Percentiles rank a stretch among this genome's conserved stretches.
Evolutionary conservation across 257 asterid species (phyloP).

Genomic region (Paraleonurus japonicus): DNA sequence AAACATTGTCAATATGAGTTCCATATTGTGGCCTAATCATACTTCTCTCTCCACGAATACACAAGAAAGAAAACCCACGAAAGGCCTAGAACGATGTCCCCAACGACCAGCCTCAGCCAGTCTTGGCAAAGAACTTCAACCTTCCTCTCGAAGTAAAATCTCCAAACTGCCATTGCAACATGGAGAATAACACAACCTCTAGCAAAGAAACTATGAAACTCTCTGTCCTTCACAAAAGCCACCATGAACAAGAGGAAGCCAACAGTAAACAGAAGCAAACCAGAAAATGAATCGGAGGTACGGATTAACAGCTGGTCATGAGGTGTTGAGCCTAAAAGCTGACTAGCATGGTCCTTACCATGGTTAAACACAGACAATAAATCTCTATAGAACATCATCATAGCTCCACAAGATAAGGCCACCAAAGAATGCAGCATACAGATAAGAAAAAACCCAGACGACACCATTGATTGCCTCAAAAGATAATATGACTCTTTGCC

Average conservation of each 20-base stretch:
- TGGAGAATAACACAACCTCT: slow-evolving; percentile 83
- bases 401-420: slow-evolving; percentile 74
- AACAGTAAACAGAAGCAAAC: slow-evolving; percentile 69
- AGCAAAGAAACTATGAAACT: slow-evolving; percentile 75
- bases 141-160: slow-evolving; percentile 77
- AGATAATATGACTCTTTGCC: not conserved
- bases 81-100: slow-evolving; percentile 66
- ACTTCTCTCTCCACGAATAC: slow-evolving; percentile 92
- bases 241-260: slow-evolving; percentile 90
- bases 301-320: slow-evolving; percentile 85
- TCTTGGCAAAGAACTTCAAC: slow-evolving; percentile 82
- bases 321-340: slow-evolving; percentile 79
- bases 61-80: slow-evolving; percentile 85
- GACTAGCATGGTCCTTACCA: slow-evolving; percentile 79
- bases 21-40: slow-evolving; percentile 38
- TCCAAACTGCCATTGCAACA: slow-evolving; percentile 84
- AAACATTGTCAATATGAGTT: not conserved
- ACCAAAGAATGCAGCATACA: slow-evolving; percentile 75
- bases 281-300: slow-evolving; percentile 90
- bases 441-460: slow-evolving; percentile 64
- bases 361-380: slow-evolving; percentile 74
- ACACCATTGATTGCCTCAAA: slow-evolving; percentile 46
- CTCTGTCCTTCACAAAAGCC: slow-evolving; percentile 86
- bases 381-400: slow-evolving; percentile 81
- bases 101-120: slow-evolving; percentile 81